Conservation (phyloP, 441 rosid species). For the Brassica balearica region DNA sequence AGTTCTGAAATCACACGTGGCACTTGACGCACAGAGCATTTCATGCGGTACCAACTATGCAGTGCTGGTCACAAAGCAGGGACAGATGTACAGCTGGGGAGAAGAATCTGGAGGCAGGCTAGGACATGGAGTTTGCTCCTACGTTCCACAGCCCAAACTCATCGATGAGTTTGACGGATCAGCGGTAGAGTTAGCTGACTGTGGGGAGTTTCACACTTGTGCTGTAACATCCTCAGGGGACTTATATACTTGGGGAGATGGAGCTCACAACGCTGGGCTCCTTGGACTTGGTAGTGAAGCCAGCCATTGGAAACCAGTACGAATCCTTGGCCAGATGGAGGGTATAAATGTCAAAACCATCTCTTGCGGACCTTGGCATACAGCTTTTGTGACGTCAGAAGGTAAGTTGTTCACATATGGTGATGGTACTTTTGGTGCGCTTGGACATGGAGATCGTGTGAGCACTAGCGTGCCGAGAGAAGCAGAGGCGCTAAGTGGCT, state of each 20-base stretch:
- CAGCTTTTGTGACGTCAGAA: slow-evolving; percentile 65
- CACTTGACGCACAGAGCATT: slow-evolving; percentile 57
- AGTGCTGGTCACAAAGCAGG: slow-evolving; percentile 68
- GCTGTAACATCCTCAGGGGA: slow-evolving; percentile 73
- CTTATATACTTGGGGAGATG: slow-evolving; percentile 80
- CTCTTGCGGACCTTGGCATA: slow-evolving; percentile 85
- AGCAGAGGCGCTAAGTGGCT: slow-evolving; percentile 61
- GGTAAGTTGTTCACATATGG: slow-evolving; percentile 75
- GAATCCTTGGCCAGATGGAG: slow-evolving; percentile 63
- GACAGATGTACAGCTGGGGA: slow-evolving; percentile 75
- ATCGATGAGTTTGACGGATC: slow-evolving; percentile 59
- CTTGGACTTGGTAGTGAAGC: slow-evolving; percentile 68
- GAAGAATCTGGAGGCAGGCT: slow-evolving; percentile 71
- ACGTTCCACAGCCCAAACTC: slow-evolving; percentile 65
- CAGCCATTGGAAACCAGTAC: slow-evolving; percentile 68
- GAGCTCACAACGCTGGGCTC: slow-evolving; percentile 63
- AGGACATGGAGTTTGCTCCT: slow-evolving; percentile 68
- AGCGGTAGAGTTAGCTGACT: slow-evolving; percentile 62
- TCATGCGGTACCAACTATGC: slow-evolving; percentile 68
- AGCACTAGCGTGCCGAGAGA: slow-evolving; percentile 62
- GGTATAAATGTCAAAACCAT: slow-evolving; percentile 61
- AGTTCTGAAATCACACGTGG: slow-evolving; percentile 57
- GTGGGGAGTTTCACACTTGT: slow-evolving; percentile 80
- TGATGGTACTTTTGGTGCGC: slow-evolving; percentile 74
- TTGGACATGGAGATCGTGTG: slow-evolving; percentile 72